Conservation (phyloP, 495 filamentous ascomycete species). For the Hyaloscypha finlandica region DNA sequence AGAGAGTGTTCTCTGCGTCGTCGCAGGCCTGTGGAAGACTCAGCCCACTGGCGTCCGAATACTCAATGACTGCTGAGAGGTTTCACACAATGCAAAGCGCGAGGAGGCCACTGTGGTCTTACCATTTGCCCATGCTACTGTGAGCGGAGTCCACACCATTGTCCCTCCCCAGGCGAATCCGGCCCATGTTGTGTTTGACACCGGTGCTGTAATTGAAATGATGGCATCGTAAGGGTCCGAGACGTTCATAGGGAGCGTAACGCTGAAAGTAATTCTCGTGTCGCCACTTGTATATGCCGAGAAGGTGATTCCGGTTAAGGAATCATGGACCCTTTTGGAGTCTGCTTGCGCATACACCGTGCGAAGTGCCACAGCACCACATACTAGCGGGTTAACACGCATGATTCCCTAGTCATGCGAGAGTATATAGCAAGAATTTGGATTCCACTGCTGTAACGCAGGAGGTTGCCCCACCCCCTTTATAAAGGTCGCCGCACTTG, state of each 20-base stretch:
- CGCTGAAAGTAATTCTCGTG: conserved; percentile 42
- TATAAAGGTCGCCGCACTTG: background rate
- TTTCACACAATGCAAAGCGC: conserved; percentile 45
- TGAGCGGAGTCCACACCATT: conserved; percentile 52
- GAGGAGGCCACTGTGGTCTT: conserved; percentile 43
- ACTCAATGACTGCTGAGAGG: background rate
- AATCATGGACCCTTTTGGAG: conserved; percentile 41
- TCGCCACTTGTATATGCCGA: conserved; percentile 38
- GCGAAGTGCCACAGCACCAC: conserved; percentile 14
- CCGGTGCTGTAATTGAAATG: conserved; percentile 45
- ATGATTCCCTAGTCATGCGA: conserved; percentile 6
- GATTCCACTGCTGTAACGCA: conserved; percentile 15
- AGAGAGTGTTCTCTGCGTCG: conserved; percentile 41
- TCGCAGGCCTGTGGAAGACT: conserved; percentile 46
- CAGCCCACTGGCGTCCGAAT: conserved; percentile 17
- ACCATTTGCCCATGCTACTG: conserved; percentile 48
- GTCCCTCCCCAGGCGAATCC: conserved; percentile 51
- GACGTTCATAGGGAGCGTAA: conserved; percentile 49
- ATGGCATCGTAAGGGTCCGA: conserved; percentile 49
- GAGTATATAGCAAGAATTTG: background rate
- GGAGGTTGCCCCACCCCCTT: background rate
- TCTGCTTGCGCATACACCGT: conserved; percentile 24
- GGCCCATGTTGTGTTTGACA: conserved; percentile 43
- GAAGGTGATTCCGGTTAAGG: conserved; percentile 41
- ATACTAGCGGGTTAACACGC: conserved; percentile 7